These are phyloP conservation scores for Alternaria longipes DNA, from an alignment of 2,329 filamentous ascomycete genomes.

Conservation along the genomic window DNA sequence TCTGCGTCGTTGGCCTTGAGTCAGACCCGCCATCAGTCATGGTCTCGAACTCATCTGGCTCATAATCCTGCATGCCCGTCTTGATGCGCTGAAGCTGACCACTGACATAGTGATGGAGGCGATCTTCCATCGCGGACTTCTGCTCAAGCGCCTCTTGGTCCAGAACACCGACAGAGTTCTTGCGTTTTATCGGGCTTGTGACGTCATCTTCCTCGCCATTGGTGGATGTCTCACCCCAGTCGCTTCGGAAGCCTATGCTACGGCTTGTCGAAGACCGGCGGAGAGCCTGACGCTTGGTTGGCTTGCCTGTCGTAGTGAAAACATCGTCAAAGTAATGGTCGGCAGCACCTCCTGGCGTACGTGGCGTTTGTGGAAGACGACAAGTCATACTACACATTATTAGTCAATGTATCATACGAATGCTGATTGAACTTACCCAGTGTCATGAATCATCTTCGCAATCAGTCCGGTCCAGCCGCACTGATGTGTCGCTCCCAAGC, in stretches of 20 bases:
- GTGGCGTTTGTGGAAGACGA: slow-evolving; percentile 79
- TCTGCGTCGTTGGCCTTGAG: slow-evolving; percentile 35
- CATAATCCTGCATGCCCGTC: slow-evolving; percentile 63
- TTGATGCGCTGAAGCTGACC: slow-evolving; percentile 80
- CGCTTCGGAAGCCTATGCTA: slow-evolving; percentile 84
- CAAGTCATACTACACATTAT: slow-evolving; percentile 49
- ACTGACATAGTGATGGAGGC: slow-evolving; percentile 82
- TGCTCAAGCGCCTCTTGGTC: slow-evolving; percentile 59
- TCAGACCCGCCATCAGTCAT: slow-evolving; percentile 57
- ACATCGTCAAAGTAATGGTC: slow-evolving; percentile 96
- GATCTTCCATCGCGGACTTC: slow-evolving; percentile 58
- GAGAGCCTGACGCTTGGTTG: slow-evolving; percentile 63
- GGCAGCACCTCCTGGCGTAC: slow-evolving; percentile 83
- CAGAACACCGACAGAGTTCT: slow-evolving; percentile 61
- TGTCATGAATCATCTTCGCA: slow-evolving; percentile 97
- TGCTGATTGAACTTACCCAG: slow-evolving; percentile 71
- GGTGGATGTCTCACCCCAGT: slow-evolving; percentile 64
- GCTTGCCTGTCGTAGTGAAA: slow-evolving; percentile 65
- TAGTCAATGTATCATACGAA: slow-evolving; percentile 48
- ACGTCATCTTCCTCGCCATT: slow-evolving; percentile 49
- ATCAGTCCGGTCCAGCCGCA: slow-evolving; percentile 97
- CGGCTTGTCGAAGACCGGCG: slow-evolving; percentile 83
- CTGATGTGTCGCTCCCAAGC: slow-evolving; percentile 91
- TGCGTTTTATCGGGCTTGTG: slow-evolving; percentile 45
- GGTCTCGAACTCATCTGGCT: slow-evolving; percentile 71